A percentile compares a stretch with the other conserved stretches of the same genome.
These are phyloP conservation scores for Xylaria sp. DNA, from an alignment of 2,329 filamentous ascomycete species.

Conservation along the genomic window DNA sequence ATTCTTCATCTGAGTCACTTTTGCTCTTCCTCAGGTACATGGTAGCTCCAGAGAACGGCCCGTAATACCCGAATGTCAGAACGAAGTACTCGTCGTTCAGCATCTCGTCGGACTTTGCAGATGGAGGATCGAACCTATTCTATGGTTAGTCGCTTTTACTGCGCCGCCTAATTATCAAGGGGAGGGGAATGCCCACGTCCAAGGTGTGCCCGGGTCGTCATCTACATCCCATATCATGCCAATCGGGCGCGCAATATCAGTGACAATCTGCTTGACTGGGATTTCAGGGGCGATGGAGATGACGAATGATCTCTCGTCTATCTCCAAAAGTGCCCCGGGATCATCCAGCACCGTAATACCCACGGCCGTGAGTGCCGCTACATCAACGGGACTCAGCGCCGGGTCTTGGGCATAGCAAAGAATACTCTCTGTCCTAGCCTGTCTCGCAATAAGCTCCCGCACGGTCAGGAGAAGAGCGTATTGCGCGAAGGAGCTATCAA, in stretches of 20 bases:
- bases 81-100: too few relatives aligned
- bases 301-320: slow-evolving; percentile 47
- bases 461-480: slow-evolving; percentile 2
- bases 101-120: slow-evolving; percentile 31
- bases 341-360: slow-evolving; percentile 47
- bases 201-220: neutral
- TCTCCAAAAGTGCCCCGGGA: slow-evolving; percentile 48
- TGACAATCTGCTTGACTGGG: slow-evolving; percentile 49
- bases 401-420: slow-evolving; percentile 12
- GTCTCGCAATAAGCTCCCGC: neutral
- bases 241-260: slow-evolving; percentile 49
- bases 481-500: neutral
- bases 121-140: slow-evolving; percentile 31
- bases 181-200: neutral
- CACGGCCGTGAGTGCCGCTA: slow-evolving; percentile 33
- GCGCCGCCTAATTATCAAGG: neutral
- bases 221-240: slow-evolving; percentile 44
- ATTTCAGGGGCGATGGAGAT: slow-evolving; percentile 44
- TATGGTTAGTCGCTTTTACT: neutral
- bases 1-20: too few relatives aligned
- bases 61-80: too few relatives aligned
- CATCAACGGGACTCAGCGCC: neutral
- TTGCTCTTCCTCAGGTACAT: too few relatives aligned
- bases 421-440: neutral
- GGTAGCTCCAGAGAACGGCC: too few relatives aligned